Evolutionary conservation across 495 filamentous ascomycete genomes (phyloP).

Genomic region (Aspergillus mulundensis): DNA sequence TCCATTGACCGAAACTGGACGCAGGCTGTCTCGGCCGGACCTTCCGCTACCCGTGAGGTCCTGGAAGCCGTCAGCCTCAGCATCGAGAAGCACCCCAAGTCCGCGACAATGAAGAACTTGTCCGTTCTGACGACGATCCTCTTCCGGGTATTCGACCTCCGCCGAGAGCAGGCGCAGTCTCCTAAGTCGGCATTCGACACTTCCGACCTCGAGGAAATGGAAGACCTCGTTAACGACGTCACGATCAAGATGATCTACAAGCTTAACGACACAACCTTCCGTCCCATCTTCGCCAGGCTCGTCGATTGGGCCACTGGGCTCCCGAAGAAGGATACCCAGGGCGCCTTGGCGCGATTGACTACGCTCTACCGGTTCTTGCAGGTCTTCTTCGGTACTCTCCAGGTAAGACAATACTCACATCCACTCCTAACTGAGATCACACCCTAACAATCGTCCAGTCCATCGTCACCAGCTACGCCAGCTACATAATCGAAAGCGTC

Average conservation of each 20-base stretch:
- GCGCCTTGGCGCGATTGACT: constrained; percentile 52
- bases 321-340: constrained; percentile 57
- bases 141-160: constrained; percentile 67
- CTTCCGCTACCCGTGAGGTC: constrained; percentile 60
- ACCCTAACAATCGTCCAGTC: constrained; percentile 46
- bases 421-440: background rate
- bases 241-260: constrained; percentile 90
- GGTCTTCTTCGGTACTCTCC: constrained; percentile 75
- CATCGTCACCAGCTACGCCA: constrained; percentile 86
- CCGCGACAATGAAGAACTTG: constrained; percentile 64
- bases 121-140: constrained; percentile 64
- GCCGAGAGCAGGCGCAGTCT: constrained; percentile 48
- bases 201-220: constrained; percentile 57
- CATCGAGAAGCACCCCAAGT: constrained; percentile 73
- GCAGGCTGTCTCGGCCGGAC: constrained; percentile 54
- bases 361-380: constrained; percentile 78
- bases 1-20: constrained; percentile 68
- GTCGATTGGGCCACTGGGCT: constrained; percentile 68
- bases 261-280: constrained; percentile 91
- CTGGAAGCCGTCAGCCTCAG: constrained; percentile 61
- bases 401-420: constrained; percentile 40
- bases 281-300: constrained; percentile 81
- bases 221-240: constrained; percentile 58
- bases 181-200: constrained; percentile 38
- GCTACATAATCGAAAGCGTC: constrained; percentile 73